Evolutionary conservation across 495 filamentous ascomycete genomes (phyloP).

Genomic region (Penicillium alfredii): DNA sequence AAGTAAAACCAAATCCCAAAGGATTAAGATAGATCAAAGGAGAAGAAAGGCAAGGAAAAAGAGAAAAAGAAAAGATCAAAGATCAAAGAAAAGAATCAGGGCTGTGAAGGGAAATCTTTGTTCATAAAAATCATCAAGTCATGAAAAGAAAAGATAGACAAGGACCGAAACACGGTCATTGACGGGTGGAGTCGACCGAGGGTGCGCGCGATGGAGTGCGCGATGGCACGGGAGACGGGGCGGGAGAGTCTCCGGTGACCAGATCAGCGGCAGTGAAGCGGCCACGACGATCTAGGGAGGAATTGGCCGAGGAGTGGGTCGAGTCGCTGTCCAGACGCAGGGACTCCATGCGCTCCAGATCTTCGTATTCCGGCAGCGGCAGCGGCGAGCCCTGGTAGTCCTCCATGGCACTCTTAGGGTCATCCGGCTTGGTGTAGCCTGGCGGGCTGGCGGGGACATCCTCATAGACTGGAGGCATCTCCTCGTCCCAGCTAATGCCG

Average conservation of each 20-base stretch:
- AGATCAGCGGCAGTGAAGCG: slow-evolving; percentile 25
- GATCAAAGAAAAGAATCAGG: no score
- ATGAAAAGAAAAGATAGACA: slow-evolving; percentile 4
- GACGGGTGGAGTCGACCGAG: slow-evolving; percentile 18
- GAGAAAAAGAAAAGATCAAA: no score
- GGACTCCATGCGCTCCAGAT: slow-evolving; percentile 41
- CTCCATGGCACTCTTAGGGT: slow-evolving; percentile 32
- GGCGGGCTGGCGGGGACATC: slow-evolving; percentile 88
- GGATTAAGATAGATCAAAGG: no score
- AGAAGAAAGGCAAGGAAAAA: background rate
- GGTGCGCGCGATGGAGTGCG: slow-evolving; percentile 16
- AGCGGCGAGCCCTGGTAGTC: slow-evolving; percentile 42
- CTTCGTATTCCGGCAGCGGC: slow-evolving; percentile 36
- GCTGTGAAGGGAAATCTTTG: no score
- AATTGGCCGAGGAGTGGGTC: slow-evolving; percentile 30
- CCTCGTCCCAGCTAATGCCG: slow-evolving; percentile 96
- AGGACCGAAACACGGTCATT: slow-evolving; percentile 7
- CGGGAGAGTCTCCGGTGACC: slow-evolving; percentile 16
- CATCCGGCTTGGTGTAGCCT: slow-evolving; percentile 53
- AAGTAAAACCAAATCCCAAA: no score
- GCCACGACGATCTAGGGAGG: slow-evolving; percentile 9
- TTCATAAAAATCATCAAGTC: slow-evolving; percentile 16
- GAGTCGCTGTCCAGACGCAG: slow-evolving; percentile 36
- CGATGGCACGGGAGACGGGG: slow-evolving; percentile 16
- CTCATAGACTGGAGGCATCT: slow-evolving; percentile 89